Percentiles rank a stretch among this genome's conserved stretches.
phyloP scores from a whole-genome alignment of 1,284 basidiomycete genomes.

The Cystobasidium sp. region DNA sequence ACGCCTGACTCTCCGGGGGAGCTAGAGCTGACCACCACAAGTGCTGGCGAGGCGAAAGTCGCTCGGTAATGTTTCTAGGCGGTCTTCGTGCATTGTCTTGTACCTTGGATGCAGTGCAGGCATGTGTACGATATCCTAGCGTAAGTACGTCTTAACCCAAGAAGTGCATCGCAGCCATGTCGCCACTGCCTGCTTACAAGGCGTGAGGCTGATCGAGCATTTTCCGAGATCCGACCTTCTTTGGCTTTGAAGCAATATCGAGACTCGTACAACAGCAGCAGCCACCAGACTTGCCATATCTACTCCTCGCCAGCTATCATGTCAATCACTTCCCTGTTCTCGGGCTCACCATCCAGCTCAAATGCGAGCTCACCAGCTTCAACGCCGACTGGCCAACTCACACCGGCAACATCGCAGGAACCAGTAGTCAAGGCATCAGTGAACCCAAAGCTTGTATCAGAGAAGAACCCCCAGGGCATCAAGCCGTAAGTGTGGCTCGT shows the following conservation, averaged over 20 bases:
- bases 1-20: too few species aligned
- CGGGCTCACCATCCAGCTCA: conserved; percentile 10
- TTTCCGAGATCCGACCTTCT: not conserved
- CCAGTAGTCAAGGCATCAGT: conserved; percentile 42
- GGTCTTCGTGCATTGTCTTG: too few species aligned
- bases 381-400: conserved; percentile 13
- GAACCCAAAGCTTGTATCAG: conserved; percentile 33
- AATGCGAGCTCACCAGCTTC: conserved; percentile 26
- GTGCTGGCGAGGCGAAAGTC: too few species aligned
- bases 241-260: not conserved
- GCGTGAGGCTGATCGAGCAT: conserved; percentile 2
- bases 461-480: conserved; percentile 76
- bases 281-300: not conserved
- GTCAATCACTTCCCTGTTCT: conserved; percentile 28
- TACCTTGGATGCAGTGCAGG: too few species aligned
- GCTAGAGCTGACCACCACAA: too few species aligned
- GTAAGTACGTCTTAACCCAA: not conserved
- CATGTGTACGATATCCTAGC: not conserved
- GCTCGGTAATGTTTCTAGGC: too few species aligned
- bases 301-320: not conserved
- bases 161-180: not conserved
- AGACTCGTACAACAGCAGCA: not conserved
- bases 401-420: conserved; percentile 34
- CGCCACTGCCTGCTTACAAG: conserved; percentile 12
- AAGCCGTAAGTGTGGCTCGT: conserved; percentile 72